Evolutionary conservation across 768 basidiomycete species (phyloP), one percentile per base, ranked within the genome.

Genomic region (Termitomyces sp.): DNA sequence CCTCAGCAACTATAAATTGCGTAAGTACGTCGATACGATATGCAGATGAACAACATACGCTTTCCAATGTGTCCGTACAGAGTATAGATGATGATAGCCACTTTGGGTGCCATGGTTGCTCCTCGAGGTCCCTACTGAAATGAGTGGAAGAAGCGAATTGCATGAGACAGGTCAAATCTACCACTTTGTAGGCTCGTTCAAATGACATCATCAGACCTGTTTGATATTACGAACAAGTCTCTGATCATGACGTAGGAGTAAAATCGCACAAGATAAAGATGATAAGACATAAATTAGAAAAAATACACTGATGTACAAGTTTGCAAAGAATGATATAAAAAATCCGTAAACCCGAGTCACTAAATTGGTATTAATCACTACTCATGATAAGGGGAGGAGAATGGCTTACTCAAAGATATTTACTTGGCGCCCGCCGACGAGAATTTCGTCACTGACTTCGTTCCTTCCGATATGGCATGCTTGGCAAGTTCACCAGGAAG

Each of bases 401-500:
- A 49, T 32, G 45, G 54, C 55, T 49, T 42, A 59, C 58, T 22
- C 22, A 48, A 51, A 53, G 37, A 38, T 24, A 45, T 61, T 69
- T 80, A 88, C 77, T 88, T 88, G 59, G 82, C 75, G 54, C 81
- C 81, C 35, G 87, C 80, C 64, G 84, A 87, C 60, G 87, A 89
- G 74, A 85, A 89, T 77, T 89, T 95, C 68, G 90, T 94, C 61
- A 93, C 92, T 47, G 87, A 88, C 74, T 93, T 93, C 58, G 91
- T 96, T 51, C 94, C 94, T 75, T 96, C 93, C 51, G 91, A 96
- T 69, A 93, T 90, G 60, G 88, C 90, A 71, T 92, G 90, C 79
- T 95, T 96, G 65, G 92, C 88, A 52, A 96, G 85, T 74, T 95
- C 93, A 70, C 92, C 93, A 63, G 96, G 94, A 24, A 99, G 88